Evolutionary conservation across 306 rosid genomes (phyloP), one percentile per base, ranked within the genome.

Genomic region (Rosa persica): DNA sequence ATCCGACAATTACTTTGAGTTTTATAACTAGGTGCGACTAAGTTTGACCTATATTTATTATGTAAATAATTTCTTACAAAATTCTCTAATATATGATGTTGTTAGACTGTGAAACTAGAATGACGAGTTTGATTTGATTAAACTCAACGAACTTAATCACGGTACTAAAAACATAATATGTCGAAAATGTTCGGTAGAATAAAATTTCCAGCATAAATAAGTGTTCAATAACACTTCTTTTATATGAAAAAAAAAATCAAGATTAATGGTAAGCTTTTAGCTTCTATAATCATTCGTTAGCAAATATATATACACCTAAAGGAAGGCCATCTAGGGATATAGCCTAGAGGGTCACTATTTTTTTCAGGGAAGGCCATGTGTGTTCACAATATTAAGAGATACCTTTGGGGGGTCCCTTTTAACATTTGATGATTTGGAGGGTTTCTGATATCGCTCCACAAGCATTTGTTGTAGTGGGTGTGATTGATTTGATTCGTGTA

Each of bases 371-470:
- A 70, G 40, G 48, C 52, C 54, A 66, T 38, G 23, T 40, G 62
- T 40, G 42, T 40, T n/a, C 34, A n/a, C n/a, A 69, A 47, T 12
- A 34, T 34, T 13, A 13, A 66, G 70, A 66, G 71, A 65, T 36
- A 39, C 54, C 39, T 8, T 71, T 79, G 72, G 66, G 11, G 20
- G 77, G 72, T 61, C 82, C 78, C 73, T 36, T 8, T 22, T 44
- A 49, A 47, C 7, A 39, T 13, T 34, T 23, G 15, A 7, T 40
- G 46, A 62, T 7, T 30, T 40, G 38, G 12, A 54, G 57, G 73
- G 47, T 22, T 48, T 17, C 39, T 38, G 3, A 0, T 25, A 62
- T n/a, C n/a, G 51, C 47, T 51, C 25, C 1, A 54, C 27, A 1
- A 54, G 8, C 40, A 12, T 52, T 64, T 51, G 60, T 79, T 46